Evolutionary conservation across 177 flowering plant species (phyloP), one percentile per base, ranked within the genome.

Genomic region (Vitis hybrid): DNA sequence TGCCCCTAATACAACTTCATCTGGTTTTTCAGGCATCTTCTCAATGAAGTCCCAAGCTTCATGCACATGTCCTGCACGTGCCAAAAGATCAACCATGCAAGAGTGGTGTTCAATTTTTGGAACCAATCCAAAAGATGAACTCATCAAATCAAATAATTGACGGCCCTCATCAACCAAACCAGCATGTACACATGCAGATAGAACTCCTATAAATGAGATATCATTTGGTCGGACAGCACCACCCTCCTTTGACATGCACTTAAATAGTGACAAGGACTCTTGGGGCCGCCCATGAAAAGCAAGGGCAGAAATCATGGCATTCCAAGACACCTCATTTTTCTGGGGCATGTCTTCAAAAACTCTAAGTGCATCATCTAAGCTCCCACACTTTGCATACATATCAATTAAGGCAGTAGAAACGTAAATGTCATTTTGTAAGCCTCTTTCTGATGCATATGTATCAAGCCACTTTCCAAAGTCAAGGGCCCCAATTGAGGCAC

Each of bases 151-250:
- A 79, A 85, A 91, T 65, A 81, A 79, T 12, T 58, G 73, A 21
- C 69, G 77, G 9, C 97, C 97, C 74, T 89, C 88, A 62, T 81
- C 84, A 19, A 91, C 89, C 74, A 91, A 68, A 45, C 93, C 97
- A 63, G 75, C 88, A 79, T 91, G 97, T 49, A 89, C 90, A 65
- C 97, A 91, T 3, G 97, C 97, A 70, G 97, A 86, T 63, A 91
- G 93, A 15, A 87, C 83, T 26, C 82, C 86, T 1, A 91, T 70
- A 74, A 88, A 91, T 45, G 97, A 88, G 65, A 89, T 73, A 18
- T 85, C 87, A 77, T 88, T 76, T 16, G 97, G 92, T 13, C 65
- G 33, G 29, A 70, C 70, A 59, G 14, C 52, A 15, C 65, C 74
- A 74, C 70, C 75, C 49, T 76, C 82, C 59, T 66, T 69, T 55